These are phyloP conservation scores for Tricholoma hemisulphureum DNA, from an alignment of 768 basidiomycete species.

Conservation along the genomic window DNA sequence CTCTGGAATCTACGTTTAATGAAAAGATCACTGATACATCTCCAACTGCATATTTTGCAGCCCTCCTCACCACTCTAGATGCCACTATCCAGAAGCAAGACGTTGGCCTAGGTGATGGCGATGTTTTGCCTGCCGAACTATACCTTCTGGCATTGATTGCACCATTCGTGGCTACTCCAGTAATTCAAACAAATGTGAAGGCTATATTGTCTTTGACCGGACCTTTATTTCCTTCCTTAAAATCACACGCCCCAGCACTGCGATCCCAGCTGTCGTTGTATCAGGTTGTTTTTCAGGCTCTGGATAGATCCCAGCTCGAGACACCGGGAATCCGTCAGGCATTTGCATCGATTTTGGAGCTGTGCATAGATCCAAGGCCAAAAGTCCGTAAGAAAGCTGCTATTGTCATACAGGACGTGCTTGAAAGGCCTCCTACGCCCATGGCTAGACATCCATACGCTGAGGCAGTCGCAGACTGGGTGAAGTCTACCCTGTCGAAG, in stretches of 20 bases:
- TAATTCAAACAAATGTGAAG: slow-evolving; percentile 73
- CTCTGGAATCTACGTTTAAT: slow-evolving; percentile 77
- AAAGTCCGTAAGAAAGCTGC: slow-evolving; percentile 92
- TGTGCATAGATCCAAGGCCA: slow-evolving; percentile 84
- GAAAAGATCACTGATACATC: slow-evolving; percentile 67
- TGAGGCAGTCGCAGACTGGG: slow-evolving; percentile 77
- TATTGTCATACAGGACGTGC: slow-evolving; percentile 77
- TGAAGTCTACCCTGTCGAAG: slow-evolving; percentile 62
- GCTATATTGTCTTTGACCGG: slow-evolving; percentile 72
- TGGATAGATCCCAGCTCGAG: slow-evolving; percentile 73
- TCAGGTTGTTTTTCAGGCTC: slow-evolving; percentile 61
- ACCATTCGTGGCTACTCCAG: slow-evolving; percentile 76
- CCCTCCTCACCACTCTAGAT: slow-evolving; percentile 80
- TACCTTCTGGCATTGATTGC: slow-evolving; percentile 79
- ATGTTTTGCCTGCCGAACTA: slow-evolving; percentile 77
- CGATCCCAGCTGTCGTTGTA: slow-evolving; percentile 85
- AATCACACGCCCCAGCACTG: slow-evolving; percentile 69
- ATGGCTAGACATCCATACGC: slow-evolving; percentile 83
- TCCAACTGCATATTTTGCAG: slow-evolving; percentile 94
- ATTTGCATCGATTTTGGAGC: slow-evolving; percentile 80
- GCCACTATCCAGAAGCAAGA: slow-evolving; percentile 66
- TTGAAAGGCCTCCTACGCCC: slow-evolving; percentile 76
- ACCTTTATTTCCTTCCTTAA: slow-evolving; percentile 72
- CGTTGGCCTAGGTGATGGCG: slow-evolving; percentile 55
- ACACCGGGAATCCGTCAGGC: slow-evolving; percentile 68